Evolutionary conservation across 768 basidiomycete species (phyloP), one percentile per base, ranked within the genome.

Genomic region (Cubamyces lactineus): DNA sequence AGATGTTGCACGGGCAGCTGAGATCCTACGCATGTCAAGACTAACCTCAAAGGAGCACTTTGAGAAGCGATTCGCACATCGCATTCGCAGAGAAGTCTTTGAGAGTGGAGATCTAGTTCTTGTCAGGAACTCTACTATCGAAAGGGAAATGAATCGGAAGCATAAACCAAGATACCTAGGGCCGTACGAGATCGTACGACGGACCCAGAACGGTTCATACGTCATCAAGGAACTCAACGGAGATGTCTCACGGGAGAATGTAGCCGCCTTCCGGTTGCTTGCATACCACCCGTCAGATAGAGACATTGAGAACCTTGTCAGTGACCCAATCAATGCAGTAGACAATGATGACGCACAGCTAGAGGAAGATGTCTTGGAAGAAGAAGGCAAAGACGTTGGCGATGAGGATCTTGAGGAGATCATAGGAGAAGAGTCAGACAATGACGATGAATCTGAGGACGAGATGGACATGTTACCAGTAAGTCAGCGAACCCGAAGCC

Each of bases 91-190:
- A 47, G 21, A 34, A 15, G 38, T 30, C 21, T 79, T 76, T 58
- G 13, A 30, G 65, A 62, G 8, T 28, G 77, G 78, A 21, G 66
- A 67, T 0, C 61, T 80, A 0, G 76, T 79, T 0, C 66, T 82
- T 0, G 69, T 79, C 0, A 51, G 71, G 4, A 80, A 82, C 55
- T 73, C 73, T 0, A 26, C 56, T 0, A 55, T 76, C 2, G 74
- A 77, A 26, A 74, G 68, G 26, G 64, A 72, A 0, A 58, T 76
- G 0, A 68, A 68, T 23, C 45, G 63, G 1, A 80, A 79, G 54
- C 72, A 71, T 1, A 69, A 65, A 9, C 66, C 70, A 41, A 21
- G 74, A 2, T 81, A 79, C 59, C 48, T 76, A 15, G 79, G 79
- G n/a, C 79, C 78, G 0, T 73, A 74, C 59, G 61, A 74, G 0